Conservation (phyloP, 305 asterid species). For the Solanum hybrid region DNA sequence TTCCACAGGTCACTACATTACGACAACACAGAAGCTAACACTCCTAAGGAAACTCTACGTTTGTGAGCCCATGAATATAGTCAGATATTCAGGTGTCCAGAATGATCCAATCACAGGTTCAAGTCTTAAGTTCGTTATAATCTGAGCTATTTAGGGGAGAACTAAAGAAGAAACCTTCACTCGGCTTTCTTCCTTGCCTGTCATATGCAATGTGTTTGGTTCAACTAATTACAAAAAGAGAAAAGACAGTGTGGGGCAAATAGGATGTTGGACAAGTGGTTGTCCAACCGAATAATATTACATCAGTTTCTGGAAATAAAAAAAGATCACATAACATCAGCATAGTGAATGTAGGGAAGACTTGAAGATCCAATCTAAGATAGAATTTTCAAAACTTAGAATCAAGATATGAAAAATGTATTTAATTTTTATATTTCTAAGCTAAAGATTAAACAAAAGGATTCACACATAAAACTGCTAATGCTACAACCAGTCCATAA, state of each 20-base stretch:
- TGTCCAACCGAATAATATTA: background rate
- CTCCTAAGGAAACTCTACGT: background rate
- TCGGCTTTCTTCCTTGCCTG: background rate
- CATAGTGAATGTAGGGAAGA: background rate
- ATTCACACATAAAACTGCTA: background rate
- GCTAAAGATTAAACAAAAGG: background rate
- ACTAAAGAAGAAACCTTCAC: background rate
- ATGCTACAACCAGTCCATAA: background rate
- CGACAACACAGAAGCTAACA: background rate
- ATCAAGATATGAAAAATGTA: background rate
- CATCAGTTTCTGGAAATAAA: background rate
- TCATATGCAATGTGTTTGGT: background rate
- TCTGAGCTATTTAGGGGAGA: background rate
- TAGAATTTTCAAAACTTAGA: background rate
- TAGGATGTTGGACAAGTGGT: background rate
- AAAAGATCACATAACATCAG: background rate
- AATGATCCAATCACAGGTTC: background rate
- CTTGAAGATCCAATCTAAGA: background rate
- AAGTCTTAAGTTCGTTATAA: background rate
- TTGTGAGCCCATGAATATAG: background rate
- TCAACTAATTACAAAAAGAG: background rate
- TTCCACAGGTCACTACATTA: background rate
- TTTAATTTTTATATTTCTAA: background rate
- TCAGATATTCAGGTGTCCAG: background rate
- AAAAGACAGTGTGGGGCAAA: background rate